Base-by-base conservation (phyloP, 1,284 basidiomycete species). In the Leccinum subatratum region DNA sequence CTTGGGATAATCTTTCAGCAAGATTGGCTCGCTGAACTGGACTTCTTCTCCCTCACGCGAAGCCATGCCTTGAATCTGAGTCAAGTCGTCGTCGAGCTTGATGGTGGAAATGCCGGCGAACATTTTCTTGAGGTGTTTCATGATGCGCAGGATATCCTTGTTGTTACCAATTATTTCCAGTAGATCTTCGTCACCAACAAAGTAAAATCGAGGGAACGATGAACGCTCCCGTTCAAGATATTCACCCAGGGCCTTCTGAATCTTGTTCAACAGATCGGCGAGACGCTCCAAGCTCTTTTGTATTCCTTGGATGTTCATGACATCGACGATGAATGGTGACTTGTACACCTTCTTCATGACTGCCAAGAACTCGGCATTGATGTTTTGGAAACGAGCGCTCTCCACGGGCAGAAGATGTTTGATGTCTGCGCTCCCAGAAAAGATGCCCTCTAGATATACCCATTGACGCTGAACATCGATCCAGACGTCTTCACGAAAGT, bases 341-440 rank as follows among this genome's bases (percentile, higher is more conserved):
- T 99, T 99, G 87, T 96, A 95, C 68, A 99, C 97, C 79, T 96
- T 97, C 83, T 98, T 98, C 96, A 99, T 98, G 70, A 98, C 94
- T 0, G 94, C 90, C 65, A 99, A 83, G 81, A 99, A 99, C 77
- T 99, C 97, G 59, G 94, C 89, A 79, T 99, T 98, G 86, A 99
- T 99, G 80, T 96, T 98, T 77, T 94, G 92, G 82, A 99, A 99
- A 42, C 97, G 93, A 42, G 94, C 90, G 73, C 90, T 96, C 80
- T 99, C 98, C 68, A 98, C 93, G 0, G 98, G 98, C 7, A 99
- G 88, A 20, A 99, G 89, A 78, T 99, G 97, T 79, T 95, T 98
- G 86, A 96, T 98, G 75, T 98, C 96, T 28, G 95, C 95, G 72
- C 95, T 98, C 56, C 96, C 95, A n/a, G 95, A 94, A 80, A 99